Evolutionary conservation across 345 rosid species (phyloP), one percentile per base, ranked within the genome.

Genomic region (Eucalyptus lansdowneana): DNA sequence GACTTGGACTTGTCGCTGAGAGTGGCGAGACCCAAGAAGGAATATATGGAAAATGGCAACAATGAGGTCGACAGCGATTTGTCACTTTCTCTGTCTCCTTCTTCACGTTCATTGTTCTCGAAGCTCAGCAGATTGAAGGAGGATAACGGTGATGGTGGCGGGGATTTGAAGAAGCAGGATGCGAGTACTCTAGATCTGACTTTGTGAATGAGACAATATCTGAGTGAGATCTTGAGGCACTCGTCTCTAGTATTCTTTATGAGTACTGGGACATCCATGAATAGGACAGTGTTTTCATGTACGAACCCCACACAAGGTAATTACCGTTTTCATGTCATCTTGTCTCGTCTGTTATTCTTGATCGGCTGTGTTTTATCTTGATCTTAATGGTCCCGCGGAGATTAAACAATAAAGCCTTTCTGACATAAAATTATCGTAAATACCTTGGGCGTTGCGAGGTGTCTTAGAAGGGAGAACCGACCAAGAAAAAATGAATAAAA

Each of bases 131-230:
- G 89, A 89, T 90, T 90, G 92, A 90, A 90, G 90, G 91, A 90
- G 88, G 89, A 81, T 90, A 89, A 90, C 89, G 72, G 88, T 65
- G 50, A 87, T 87, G 90, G 89, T 83, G 90, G 88, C 83, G 88
- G 92, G 80, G 92, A 92, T 93, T 86, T 53, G 58, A 89, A 89
- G 87, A 89, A 92, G 88, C 92, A 50, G 89, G 89, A 88, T 90
- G 92, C 94, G 89, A 95, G 96, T 96, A 93, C 95, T 91, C 96
- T 94, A 89, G 97, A 97, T 94, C 99, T 96, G 94, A 95, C 98
- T 95, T 91, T 96, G 87, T 95, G 98, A 96, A 95, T 93, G 92
- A 67, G 72, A 94, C 90, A 90, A 90, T 89, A 40, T 40, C 47
- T 4, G 88, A 95, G 95, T 94, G 95, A 95, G 98, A 94, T 94